phyloP scores from a whole-genome alignment of 306 rosid genomes.

The Cicer chorassanicum region DNA sequence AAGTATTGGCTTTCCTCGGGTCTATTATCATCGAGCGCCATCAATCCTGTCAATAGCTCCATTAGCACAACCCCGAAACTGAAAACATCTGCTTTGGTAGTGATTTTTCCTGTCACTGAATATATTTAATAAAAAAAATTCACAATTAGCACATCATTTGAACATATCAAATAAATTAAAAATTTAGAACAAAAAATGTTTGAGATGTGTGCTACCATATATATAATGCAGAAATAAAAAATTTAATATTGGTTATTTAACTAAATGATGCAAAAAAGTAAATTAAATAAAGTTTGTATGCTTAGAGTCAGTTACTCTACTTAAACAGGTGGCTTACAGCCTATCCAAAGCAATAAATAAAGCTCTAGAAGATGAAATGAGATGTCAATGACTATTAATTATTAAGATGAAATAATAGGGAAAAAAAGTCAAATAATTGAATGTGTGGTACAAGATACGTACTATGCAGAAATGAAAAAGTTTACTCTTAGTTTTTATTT shows the following conservation, averaged over 20 bases:
- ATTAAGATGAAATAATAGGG: neutral
- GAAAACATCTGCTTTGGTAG: slow-evolving; percentile 96
- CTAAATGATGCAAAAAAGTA: slow-evolving; percentile 10
- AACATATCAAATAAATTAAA: slow-evolving; percentile 16
- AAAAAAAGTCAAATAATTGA: neutral
- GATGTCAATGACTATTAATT: no score
- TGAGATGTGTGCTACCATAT: neutral
- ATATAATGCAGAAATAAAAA: neutral
- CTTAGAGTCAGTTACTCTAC: slow-evolving; percentile 15
- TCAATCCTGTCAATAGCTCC: slow-evolving; percentile 92
- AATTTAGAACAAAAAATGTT: neutral
- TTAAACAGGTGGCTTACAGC: slow-evolving; percentile 22
- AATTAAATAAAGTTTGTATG: neutral
- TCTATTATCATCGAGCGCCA: slow-evolving; percentile 90
- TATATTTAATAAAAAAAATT: slow-evolving; percentile 40
- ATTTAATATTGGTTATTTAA: neutral
- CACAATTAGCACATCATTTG: slow-evolving; percentile 44
- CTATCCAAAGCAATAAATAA: slow-evolving; percentile 17
- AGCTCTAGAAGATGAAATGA: neutral
- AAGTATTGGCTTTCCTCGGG: slow-evolving; percentile 92
- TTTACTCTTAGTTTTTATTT: neutral
- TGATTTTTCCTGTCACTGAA: slow-evolving; percentile 97
- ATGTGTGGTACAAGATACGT: neutral
- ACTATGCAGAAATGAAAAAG: neutral
- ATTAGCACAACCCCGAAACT: slow-evolving; percentile 98